phyloP scores from a whole-genome alignment of 352 stramenopile species.

The Phytophthora vignae region DNA sequence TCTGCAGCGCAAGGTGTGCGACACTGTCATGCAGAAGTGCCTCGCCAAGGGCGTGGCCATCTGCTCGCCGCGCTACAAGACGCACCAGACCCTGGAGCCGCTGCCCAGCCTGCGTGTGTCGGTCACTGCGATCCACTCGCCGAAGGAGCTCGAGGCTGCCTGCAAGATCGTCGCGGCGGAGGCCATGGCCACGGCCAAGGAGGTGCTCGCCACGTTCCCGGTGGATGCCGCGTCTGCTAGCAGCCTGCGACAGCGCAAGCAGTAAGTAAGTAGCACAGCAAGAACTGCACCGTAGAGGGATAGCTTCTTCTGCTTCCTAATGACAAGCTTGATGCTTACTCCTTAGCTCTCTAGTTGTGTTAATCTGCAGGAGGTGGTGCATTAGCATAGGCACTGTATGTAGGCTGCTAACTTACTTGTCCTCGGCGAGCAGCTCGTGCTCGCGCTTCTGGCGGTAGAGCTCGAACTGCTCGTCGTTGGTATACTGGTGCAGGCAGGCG shows the following conservation, averaged over 20 bases:
- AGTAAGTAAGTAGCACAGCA: slow-evolving; percentile 14
- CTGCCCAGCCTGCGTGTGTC: slow-evolving; percentile 80
- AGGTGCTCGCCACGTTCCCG: slow-evolving; percentile 45
- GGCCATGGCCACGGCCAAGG: slow-evolving; percentile 61
- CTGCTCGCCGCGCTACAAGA: slow-evolving; percentile 81
- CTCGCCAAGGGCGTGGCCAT: slow-evolving; percentile 72
- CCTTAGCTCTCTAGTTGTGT: background rate
- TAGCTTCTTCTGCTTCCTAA: slow-evolving; percentile 3
- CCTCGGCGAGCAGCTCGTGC: slow-evolving; percentile 53
- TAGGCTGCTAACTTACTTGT: slow-evolving; percentile 6
- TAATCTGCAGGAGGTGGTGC: background rate
- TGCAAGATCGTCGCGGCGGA: slow-evolving; percentile 67
- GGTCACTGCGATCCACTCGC: slow-evolving; percentile 74
- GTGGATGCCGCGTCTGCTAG: slow-evolving; percentile 29
- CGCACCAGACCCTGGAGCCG: slow-evolving; percentile 62
- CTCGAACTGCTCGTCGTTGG: slow-evolving; percentile 78
- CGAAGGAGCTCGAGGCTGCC: slow-evolving; percentile 61
- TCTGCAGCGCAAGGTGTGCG: slow-evolving; percentile 67
- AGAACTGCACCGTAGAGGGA: background rate
- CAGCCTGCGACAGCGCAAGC: slow-evolving; percentile 56
- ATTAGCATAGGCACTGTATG: background rate
- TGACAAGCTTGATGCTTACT: background rate
- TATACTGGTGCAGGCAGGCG: slow-evolving; percentile 83
- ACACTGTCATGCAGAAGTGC: slow-evolving; percentile 69
- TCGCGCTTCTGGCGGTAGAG: slow-evolving; percentile 69